Evolutionary conservation across 2,329 filamentous ascomycete species (phyloP).

Genomic region (Aspergillus calidoustus): DNA sequence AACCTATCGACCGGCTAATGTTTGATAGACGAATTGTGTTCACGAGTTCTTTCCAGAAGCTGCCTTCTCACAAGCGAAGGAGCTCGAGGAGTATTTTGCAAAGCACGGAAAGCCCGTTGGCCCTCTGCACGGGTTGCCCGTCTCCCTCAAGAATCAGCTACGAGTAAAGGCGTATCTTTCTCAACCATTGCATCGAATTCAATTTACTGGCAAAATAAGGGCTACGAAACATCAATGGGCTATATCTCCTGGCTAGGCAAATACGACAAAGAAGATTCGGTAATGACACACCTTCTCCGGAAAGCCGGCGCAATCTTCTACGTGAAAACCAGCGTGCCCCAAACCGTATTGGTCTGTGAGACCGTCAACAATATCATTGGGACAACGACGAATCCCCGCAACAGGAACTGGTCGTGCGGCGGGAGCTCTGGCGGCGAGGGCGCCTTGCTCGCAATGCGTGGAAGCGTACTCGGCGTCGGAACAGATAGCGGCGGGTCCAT

Average conservation of each 20-base stretch:
- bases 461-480: conserved; percentile 65
- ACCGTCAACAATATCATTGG: conserved; percentile 69
- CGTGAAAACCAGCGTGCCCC: conserved; percentile 63
- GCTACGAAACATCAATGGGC: conserved; percentile 24
- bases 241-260: conserved; percentile 26
- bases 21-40: conserved; percentile 21
- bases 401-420: conserved; percentile 67
- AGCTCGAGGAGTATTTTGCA: conserved; percentile 55
- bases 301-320: conserved; percentile 59
- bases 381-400: conserved; percentile 65
- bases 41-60: conserved; percentile 54
- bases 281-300: conserved; percentile 43
- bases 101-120: conserved; percentile 58
- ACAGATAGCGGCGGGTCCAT: conserved; percentile 63
- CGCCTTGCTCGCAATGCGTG: conserved; percentile 60
- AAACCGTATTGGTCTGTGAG: conserved; percentile 72
- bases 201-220: conserved; percentile 21
- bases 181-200: too few species aligned
- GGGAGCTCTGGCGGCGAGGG: conserved; percentile 71
- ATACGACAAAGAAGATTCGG: conserved; percentile 25
- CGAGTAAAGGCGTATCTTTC: conserved; percentile 29
- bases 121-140: conserved; percentile 64
- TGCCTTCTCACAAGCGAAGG: conserved; percentile 54
- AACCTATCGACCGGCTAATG: too few species aligned
- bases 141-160: conserved; percentile 71